Evolutionary conservation across 164 flowering plant genomes (phyloP).

Genomic region (Houttuynia cordata): DNA sequence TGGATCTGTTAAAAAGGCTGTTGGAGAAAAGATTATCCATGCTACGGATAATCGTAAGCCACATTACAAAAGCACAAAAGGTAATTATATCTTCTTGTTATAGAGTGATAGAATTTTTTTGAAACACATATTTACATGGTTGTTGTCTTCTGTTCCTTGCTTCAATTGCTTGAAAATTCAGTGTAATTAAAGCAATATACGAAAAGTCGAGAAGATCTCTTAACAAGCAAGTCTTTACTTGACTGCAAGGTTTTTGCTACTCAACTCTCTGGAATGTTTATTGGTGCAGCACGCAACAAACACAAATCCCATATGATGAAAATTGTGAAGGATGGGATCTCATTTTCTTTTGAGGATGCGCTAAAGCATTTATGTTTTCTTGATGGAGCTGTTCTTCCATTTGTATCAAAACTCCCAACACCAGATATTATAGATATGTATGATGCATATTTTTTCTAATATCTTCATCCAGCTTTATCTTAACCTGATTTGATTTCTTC

Average conservation of each 20-base stretch:
- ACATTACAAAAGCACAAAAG: conserved; percentile 75
- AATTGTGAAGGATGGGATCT: conserved; percentile 66
- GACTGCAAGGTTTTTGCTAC: conserved; percentile 71
- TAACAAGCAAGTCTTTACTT: conserved; percentile 31
- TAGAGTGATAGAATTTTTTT: too few species aligned
- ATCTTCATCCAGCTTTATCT: not conserved
- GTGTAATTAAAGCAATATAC: conserved; percentile 19
- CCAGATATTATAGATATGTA: conserved; percentile 72
- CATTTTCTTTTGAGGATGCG: conserved; percentile 65
- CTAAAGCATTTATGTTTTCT: conserved; percentile 72
- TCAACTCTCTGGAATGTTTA: conserved; percentile 63
- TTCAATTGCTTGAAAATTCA: too few species aligned
- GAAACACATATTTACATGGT: too few species aligned
- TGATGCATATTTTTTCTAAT: conserved; percentile 10
- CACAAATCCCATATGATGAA: conserved; percentile 58
- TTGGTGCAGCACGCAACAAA: conserved; percentile 80
- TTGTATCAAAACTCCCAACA: conserved; percentile 72
- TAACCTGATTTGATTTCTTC: conserved; percentile 3
- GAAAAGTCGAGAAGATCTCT: conserved; percentile 31
- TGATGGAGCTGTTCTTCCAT: conserved; percentile 61
- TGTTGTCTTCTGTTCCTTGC: too few species aligned
- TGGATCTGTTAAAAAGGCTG: conserved; percentile 82
- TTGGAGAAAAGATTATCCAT: conserved; percentile 91
- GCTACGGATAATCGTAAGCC: conserved; percentile 78
- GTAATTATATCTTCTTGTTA: conserved; percentile 21